A percentile compares a stretch with the other conserved stretches of the same genome.
phyloP scores from a whole-genome alignment of 495 filamentous ascomycete species.

The Penicillium crystallinum region DNA sequence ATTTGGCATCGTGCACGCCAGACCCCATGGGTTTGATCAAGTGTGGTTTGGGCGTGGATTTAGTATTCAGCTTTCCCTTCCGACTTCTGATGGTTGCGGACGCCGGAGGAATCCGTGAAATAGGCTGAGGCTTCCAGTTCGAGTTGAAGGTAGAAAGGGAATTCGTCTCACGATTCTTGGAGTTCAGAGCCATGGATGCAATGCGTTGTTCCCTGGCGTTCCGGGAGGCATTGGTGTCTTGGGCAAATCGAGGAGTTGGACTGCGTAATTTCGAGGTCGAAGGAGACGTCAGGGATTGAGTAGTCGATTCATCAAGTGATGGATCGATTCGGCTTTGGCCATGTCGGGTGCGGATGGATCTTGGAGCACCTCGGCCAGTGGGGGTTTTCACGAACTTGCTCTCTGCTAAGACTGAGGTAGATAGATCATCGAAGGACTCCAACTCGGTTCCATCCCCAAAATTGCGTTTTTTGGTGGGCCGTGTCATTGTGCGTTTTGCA shows the following conservation, averaged over 20 bases:
- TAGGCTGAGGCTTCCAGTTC: conserved; percentile 75
- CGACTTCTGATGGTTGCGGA: conserved; percentile 46
- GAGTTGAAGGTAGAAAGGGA: conserved; percentile 61
- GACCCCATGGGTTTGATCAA: conserved; percentile 68
- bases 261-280: conserved; percentile 42
- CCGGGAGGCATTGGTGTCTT: conserved; percentile 84
- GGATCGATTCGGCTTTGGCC: conserved; percentile 46
- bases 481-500: conserved; percentile 62
- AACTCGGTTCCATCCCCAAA: conserved; percentile 92
- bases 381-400: conserved; percentile 79
- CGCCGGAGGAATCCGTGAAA: conserved; percentile 46
- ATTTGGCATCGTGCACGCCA: conserved; percentile 56
- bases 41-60: conserved; percentile 57
- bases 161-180: conserved; percentile 42
- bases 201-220: conserved; percentile 85
- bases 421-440: conserved; percentile 90
- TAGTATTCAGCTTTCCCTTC: conserved; percentile 46
- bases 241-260: conserved; percentile 76
- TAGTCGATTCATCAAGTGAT: conserved; percentile 43
- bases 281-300: conserved; percentile 52
- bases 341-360: conserved; percentile 56
- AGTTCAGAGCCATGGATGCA: conserved; percentile 41
- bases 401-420: conserved; percentile 78
- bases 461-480: conserved; percentile 66
- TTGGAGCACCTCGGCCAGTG: conserved; percentile 61